Percentiles rank a stretch among this genome's conserved stretches.
phyloP scores from a whole-genome alignment of 1,139 yeast species.

The Yamadazyma friedrichii region DNA sequence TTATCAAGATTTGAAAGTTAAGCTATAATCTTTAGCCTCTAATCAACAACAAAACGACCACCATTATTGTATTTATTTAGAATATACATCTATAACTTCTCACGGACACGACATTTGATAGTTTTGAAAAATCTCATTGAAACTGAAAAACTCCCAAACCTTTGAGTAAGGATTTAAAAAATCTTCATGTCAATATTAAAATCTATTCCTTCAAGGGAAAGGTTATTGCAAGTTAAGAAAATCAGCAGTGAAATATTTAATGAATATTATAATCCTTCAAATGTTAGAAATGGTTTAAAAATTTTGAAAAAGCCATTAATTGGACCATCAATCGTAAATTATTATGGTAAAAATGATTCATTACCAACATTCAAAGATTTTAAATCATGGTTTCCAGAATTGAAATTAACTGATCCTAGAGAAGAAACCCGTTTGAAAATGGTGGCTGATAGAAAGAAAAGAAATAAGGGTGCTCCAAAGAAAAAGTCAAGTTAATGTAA shows the following conservation, averaged over 20 bases:
- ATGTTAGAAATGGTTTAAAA: conserved; percentile 73
- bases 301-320: conserved; percentile 68
- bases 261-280: conserved; percentile 57
- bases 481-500: conserved; percentile 42
- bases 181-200: conserved; percentile 5
- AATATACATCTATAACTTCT: too few relatives aligned
- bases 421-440: conserved; percentile 69
- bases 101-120: conserved; percentile 2
- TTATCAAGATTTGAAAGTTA: conserved; percentile 13
- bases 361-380: conserved; percentile 64
- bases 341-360: conserved; percentile 71
- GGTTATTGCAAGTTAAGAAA: conserved; percentile 30
- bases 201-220: conserved; percentile 23
- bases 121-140: neutral
- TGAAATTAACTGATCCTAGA: conserved; percentile 66
- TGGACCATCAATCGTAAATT: conserved; percentile 71
- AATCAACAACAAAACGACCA: neutral
- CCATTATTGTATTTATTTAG: too few relatives aligned
- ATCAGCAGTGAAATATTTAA: conserved; percentile 34
- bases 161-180: neutral
- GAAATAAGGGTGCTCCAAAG: conserved; percentile 93
- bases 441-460: conserved; percentile 70
- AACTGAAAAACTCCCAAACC: neutral
- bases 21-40: conserved; percentile 6
- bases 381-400: conserved; percentile 55